These are phyloP conservation scores for Lathyrus oleraceus DNA, from an alignment of 306 rosid genomes.

Conservation along the genomic window DNA sequence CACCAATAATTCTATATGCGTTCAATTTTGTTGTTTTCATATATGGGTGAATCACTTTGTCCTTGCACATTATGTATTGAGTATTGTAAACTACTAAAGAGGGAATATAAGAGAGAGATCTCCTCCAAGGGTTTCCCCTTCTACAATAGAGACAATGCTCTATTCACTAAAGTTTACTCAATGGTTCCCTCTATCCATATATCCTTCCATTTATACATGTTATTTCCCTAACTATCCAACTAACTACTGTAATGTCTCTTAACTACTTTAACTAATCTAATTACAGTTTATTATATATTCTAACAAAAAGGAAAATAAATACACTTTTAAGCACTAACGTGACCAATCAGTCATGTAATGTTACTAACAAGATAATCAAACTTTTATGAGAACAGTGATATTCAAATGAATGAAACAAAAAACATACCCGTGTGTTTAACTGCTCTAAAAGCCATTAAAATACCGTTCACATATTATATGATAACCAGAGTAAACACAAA, in stretches of 20 bases:
- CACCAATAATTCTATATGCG: neutral
- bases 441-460: conserved; percentile 14
- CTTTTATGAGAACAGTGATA: conserved; percentile 9
- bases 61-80: neutral
- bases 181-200: too few relatives aligned
- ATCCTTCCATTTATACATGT: too few relatives aligned
- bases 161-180: too few relatives aligned
- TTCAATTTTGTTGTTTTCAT: neutral
- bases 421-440: neutral
- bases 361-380: conserved; percentile 7
- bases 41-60: neutral
- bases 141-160: too few relatives aligned
- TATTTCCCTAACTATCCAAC: too few relatives aligned
- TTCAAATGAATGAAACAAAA: conserved; percentile 11
- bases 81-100: too few relatives aligned
- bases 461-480: neutral
- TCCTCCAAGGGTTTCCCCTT: too few relatives aligned
- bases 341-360: neutral
- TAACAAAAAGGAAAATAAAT: conserved; percentile 18
- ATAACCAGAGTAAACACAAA: conserved; percentile 7
- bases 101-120: too few relatives aligned
- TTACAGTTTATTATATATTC: too few relatives aligned
- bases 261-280: too few relatives aligned
- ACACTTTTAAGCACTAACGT: conserved; percentile 6
- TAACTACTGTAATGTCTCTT: too few relatives aligned